These are phyloP conservation scores for Paramecium biaurelia DNA, from an alignment of 73 alveolate species.

Conservation along the genomic window DNA sequence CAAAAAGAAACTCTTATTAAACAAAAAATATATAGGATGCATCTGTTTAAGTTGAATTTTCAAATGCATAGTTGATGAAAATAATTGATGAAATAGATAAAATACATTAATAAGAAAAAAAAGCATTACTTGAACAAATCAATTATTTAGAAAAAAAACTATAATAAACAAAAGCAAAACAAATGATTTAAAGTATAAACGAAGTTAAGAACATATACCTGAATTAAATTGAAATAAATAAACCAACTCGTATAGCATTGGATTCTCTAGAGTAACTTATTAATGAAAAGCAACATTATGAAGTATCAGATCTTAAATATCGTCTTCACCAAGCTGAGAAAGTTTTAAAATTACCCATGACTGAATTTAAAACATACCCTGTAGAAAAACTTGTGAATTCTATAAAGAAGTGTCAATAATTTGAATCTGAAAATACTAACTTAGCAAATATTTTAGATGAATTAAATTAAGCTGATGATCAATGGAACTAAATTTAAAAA, in stretches of 20 bases:
- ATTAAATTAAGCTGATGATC: neutral
- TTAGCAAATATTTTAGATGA: neutral
- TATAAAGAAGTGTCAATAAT: neutral
- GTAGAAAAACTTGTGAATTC: neutral
- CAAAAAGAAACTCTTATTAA: neutral
- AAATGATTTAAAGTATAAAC: neutral
- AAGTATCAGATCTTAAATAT: slow-evolving; percentile 9
- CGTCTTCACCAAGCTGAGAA: neutral
- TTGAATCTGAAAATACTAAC: neutral
- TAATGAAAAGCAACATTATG: neutral
- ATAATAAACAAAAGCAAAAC: neutral
- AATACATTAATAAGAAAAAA: neutral
- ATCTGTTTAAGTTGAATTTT: neutral
- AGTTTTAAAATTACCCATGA: neutral
- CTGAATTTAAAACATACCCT: slow-evolving; percentile 6
- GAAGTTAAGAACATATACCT: neutral
- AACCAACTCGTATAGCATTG: neutral
- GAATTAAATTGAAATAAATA: neutral
- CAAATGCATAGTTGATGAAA: neutral
- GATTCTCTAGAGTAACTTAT: neutral
- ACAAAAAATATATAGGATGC: neutral
- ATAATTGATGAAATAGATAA: neutral
- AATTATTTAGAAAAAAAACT: slow-evolving; percentile 6
- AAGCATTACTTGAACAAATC: neutral
- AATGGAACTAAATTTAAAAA: neutral